Percentiles rank a stretch among this genome's conserved stretches.
Conservation (phyloP, 2,329 filamentous ascomycete genomes). For the Ophiocordyceps camponoti-floridani region DNA sequence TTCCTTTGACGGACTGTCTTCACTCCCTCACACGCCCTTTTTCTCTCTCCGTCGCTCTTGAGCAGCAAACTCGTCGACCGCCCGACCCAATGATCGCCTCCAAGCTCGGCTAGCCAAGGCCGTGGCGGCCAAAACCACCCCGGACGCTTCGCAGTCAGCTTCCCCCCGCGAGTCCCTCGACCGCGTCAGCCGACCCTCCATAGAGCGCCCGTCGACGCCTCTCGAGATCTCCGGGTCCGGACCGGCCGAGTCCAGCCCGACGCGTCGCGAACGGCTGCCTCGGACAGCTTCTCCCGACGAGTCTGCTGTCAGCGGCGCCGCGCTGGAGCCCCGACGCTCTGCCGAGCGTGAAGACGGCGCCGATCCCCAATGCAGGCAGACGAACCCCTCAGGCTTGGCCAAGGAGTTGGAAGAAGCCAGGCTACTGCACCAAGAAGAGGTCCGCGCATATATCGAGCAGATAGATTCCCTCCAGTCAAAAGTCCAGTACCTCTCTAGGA, state of each 20-base stretch:
- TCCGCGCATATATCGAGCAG: constrained; percentile 67
- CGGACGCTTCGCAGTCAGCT: constrained; percentile 22
- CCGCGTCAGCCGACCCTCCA: constrained; percentile 9
- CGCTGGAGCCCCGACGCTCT: not conserved
- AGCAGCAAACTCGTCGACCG: constrained; percentile 34
- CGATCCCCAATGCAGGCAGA: not conserved
- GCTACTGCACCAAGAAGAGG: constrained; percentile 52
- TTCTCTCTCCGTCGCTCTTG: not conserved
- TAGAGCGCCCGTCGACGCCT: constrained; percentile 10
- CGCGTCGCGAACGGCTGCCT: not conserved
- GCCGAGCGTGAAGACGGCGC: not conserved
- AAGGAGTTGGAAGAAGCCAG: constrained; percentile 10
- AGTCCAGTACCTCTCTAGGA: constrained; percentile 69
- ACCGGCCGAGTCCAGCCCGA: not conserved
- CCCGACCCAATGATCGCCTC: constrained; percentile 56
- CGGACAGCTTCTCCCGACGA: not conserved
- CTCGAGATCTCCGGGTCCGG: not conserved
- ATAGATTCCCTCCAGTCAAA: constrained; percentile 89
- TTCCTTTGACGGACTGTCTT: not conserved
- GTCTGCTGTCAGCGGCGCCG: not conserved
- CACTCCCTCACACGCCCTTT: not conserved
- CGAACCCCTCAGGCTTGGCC: not conserved
- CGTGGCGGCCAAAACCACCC: constrained; percentile 49
- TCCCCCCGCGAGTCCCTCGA: constrained; percentile 21
- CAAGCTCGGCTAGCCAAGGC: constrained; percentile 83